Conservation (phyloP, 228 moss, liverwort and hornwort genomes). For the Sphagnum fallax region DNA sequence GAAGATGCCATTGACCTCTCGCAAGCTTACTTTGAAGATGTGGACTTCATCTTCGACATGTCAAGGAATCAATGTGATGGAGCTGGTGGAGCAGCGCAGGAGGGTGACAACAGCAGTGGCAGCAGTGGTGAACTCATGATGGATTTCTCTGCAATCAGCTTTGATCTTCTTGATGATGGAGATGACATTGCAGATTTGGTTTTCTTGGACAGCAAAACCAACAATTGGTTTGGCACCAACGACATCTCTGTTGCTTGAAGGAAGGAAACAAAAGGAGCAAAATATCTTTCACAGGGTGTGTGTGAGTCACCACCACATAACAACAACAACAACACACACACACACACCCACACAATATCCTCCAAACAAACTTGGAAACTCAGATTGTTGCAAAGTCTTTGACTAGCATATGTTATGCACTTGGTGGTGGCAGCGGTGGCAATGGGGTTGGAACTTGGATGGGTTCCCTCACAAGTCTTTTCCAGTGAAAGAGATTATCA, state of each 20-base stretch:
- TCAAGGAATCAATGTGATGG: constrained; percentile 11
- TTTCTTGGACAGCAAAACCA: constrained; percentile 24
- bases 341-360: too few species aligned
- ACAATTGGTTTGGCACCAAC: constrained; percentile 29
- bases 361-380: too few species aligned
- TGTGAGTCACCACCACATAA: too few species aligned
- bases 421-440: too few species aligned
- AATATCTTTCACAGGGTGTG: too few species aligned
- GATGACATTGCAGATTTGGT: constrained; percentile 41
- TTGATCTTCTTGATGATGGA: constrained; percentile 22
- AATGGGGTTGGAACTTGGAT: too few species aligned
- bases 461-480: too few species aligned
- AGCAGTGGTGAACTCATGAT: constrained; percentile 8
- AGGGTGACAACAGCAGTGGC: not conserved
- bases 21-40: constrained; percentile 19
- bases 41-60: constrained; percentile 59
- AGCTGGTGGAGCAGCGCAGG: not conserved
- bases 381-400: too few species aligned
- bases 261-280: too few species aligned
- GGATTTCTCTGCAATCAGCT: constrained; percentile 23
- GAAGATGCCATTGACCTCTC: constrained; percentile 13
- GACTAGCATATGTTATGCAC: too few species aligned
- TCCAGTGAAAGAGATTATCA: too few species aligned
- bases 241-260: constrained; percentile 29
- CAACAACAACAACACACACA: too few species aligned